These are phyloP conservation scores for Chaetomiaceae sp. DNA, from an alignment of 2,329 filamentous ascomycete genomes.

Conservation along the genomic window DNA sequence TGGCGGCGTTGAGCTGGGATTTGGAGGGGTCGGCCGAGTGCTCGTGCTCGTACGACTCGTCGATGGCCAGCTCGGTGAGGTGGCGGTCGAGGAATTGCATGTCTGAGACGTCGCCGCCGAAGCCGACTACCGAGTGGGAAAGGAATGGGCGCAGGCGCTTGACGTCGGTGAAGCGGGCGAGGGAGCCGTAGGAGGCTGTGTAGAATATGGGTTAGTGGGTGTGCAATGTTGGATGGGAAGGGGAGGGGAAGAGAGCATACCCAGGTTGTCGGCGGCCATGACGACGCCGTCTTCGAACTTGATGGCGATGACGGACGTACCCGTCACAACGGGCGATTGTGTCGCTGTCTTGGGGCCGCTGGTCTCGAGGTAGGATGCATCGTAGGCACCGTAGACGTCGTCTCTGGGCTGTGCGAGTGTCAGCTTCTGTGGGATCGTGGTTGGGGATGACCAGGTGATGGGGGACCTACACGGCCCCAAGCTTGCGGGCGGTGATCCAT, in stretches of 20 bases:
- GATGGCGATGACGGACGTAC: conserved; percentile 89
- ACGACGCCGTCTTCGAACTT: conserved; percentile 97
- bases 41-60: conserved; percentile 72
- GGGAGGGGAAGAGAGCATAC: conserved; percentile 44
- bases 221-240: neutral
- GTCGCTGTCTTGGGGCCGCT: conserved; percentile 76
- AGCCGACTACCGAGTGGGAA: conserved; percentile 77
- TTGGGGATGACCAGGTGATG: conserved; percentile 2
- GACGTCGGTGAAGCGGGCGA: conserved; percentile 93
- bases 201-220: neutral
- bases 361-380: conserved; percentile 74
- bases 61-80: conserved; percentile 78
- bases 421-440: neutral
- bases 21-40: conserved; percentile 39
- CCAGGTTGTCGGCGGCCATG: conserved; percentile 94
- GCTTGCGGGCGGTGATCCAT: conserved; percentile 72
- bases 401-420: conserved; percentile 70
- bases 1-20: conserved; percentile 69
- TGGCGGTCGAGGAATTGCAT: conserved; percentile 98
- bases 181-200: conserved; percentile 94
- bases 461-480: conserved; percentile 63
- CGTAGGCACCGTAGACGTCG: conserved; percentile 93
- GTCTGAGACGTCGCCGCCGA: conserved; percentile 95
- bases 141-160: conserved; percentile 92
- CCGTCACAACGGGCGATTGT: conserved; percentile 88